Base-by-base conservation (phyloP, 768 basidiomycete species). In the Auriscalpium vulgare region DNA sequence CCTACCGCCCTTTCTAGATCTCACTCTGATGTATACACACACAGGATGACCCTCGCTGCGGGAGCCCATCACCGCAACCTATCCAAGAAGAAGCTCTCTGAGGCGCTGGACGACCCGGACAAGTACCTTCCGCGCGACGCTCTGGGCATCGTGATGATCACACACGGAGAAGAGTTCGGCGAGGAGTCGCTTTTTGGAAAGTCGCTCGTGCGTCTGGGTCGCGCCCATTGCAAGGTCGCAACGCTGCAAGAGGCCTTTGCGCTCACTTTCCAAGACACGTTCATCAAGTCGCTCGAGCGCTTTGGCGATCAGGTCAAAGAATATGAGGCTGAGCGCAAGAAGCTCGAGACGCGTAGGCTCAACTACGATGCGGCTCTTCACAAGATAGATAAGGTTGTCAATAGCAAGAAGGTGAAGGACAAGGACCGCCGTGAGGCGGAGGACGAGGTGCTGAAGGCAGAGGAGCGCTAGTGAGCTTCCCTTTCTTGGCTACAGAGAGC, bases 191-290 rank as follows among this genome's bases (percentile, higher is more conserved):
- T 59, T 17, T 49, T 61, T 10, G 91, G 90, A 13, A 77, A 77
- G n/a, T 84, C 82, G 1, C 75, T 97, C 14, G 76, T 87, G 13
- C 82, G 79, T 56, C 68, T 92, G 43, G 94, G 94, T 19, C 83
- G 87, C 56, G 89, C 89, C 1, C 88, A 92, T 65, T 92, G 88
- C 72, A 87, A 87, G 66, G 72, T 91, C 21, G 92, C 94, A 9
- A 84, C 83, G 14, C 74, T 92, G 13, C 94, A 97, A 68, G 91
- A 95, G 63, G 80, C 85, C 0, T 91, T 81, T 64, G 85, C 86
- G 0, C 68, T 85, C 55, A 80, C 82, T 7, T 79, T 95, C 55
- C 79, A 78, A 37, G 89, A 89, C 63, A 84, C 84, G 5, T 93
- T 88, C 64, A 67, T 94, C 23, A 63, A 76, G 0, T 83, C 88